These are phyloP conservation scores for Bryoglossum gracile DNA, from an alignment of 495 filamentous ascomycete genomes.

Conservation along the genomic window DNA sequence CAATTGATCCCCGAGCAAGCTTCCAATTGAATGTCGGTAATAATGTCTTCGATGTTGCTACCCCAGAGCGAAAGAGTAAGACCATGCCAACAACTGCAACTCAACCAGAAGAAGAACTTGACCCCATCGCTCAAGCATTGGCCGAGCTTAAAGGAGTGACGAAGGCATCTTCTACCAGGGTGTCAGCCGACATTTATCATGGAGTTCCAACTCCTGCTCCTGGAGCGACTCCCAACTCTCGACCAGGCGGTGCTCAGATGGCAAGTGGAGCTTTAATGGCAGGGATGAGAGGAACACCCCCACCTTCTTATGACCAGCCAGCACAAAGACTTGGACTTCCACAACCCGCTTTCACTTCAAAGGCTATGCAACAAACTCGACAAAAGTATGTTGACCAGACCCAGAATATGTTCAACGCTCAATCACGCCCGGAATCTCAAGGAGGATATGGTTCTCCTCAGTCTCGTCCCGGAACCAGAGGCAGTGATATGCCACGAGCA, in stretches of 20 bases:
- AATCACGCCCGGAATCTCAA: conserved; percentile 20
- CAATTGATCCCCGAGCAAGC: conserved; percentile 85
- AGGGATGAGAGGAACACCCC: conserved; percentile 61
- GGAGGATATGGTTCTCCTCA: conserved; percentile 18
- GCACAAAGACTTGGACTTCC: conserved; percentile 79
- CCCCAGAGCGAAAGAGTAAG: conserved; percentile 51
- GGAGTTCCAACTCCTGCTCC: conserved; percentile 81
- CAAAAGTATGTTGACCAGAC: conserved; percentile 80
- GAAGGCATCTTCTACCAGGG: conserved; percentile 66
- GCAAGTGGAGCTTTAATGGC: conserved; percentile 38
- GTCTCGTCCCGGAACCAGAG: conserved; percentile 36
- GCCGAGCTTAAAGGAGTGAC: conserved; percentile 83
- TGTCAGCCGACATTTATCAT: conserved; percentile 90
- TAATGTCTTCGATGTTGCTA: conserved; percentile 95
- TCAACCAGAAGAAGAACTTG: conserved; percentile 49
- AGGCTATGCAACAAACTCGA: conserved; percentile 89
- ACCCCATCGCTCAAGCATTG: conserved; percentile 88
- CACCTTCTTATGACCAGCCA: conserved; percentile 77
- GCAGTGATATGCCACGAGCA: conserved; percentile 42
- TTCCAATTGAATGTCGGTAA: conserved; percentile 94
- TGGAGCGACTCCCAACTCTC: conserved; percentile 30
- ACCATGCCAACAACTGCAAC: conserved; percentile 32
- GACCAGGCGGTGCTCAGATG: conserved; percentile 41
- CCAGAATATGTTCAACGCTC: conserved; percentile 60
- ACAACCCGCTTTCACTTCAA: conserved; percentile 82